phyloP scores from a whole-genome alignment of 2,329 filamentous ascomycete species.

The Calonectria pauciramosa region DNA sequence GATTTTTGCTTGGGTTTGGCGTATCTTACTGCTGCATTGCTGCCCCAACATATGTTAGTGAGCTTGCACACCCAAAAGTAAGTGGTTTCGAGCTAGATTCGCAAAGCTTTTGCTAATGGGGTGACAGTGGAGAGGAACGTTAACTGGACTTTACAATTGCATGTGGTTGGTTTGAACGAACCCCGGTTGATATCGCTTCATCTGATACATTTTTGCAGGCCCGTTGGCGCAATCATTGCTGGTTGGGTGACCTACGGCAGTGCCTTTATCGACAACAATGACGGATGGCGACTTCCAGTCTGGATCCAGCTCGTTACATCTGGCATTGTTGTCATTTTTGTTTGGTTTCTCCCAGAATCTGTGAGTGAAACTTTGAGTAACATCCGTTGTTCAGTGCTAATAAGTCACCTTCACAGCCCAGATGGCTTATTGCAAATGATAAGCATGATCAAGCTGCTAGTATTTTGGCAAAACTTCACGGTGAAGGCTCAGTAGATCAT shows the following conservation, averaged over 20 bases:
- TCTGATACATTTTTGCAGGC: conserved; percentile 20
- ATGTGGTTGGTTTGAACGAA: conserved; percentile 31
- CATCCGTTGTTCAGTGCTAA: neutral
- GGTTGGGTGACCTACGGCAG: conserved; percentile 67
- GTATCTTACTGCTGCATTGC: conserved; percentile 56
- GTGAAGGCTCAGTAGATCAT: conserved; percentile 47
- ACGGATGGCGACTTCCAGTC: conserved; percentile 55
- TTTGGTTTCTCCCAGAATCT: conserved; percentile 57
- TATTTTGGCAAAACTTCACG: conserved; percentile 53
- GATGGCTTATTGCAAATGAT: conserved; percentile 57
- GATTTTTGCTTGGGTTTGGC: conserved; percentile 69
- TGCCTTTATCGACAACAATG: conserved; percentile 49
- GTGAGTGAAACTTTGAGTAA: neutral
- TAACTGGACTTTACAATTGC: conserved; percentile 58
- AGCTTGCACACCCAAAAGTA: conserved; percentile 64
- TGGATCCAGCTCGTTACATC: conserved; percentile 56
- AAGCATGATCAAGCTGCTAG: conserved; percentile 51
- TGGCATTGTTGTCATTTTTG: conserved; percentile 49
- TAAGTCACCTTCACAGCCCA: conserved; percentile 39
- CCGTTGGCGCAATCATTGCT: conserved; percentile 64
- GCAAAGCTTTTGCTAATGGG: neutral
- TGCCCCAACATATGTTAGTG: conserved; percentile 57
- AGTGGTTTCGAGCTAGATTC: accelerated
- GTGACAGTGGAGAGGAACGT: conserved; percentile 59
- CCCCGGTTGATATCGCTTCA: neutral